These are phyloP conservation scores for Leishmania gerbilli DNA, from an alignment of 208 protist species.

Conservation along the genomic window DNA sequence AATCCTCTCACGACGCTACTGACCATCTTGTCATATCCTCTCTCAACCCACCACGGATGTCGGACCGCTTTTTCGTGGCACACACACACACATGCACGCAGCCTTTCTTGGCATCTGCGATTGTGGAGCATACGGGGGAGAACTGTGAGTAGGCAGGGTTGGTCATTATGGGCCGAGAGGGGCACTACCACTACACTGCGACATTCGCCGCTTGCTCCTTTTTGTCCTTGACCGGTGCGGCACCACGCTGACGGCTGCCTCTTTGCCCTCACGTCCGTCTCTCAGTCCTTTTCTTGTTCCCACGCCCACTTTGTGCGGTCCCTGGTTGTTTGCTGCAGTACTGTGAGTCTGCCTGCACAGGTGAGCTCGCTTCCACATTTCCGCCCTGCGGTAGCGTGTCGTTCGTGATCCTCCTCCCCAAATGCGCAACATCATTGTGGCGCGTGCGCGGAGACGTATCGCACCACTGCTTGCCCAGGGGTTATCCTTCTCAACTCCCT, in stretches of 20 bases:
- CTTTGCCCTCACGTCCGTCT: background rate
- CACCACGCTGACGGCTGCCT: background rate
- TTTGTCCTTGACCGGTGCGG: background rate
- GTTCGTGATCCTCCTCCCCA: background rate
- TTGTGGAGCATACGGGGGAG: background rate
- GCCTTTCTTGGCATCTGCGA: background rate
- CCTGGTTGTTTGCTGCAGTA: background rate
- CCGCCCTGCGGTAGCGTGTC: background rate
- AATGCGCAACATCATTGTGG: background rate
- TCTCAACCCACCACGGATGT: background rate
- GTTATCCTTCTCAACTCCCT: background rate
- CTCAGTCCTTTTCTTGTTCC: background rate
- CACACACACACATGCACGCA: background rate
- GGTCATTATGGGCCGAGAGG: conserved; percentile 1
- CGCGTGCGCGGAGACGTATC: background rate
- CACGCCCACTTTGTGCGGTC: background rate
- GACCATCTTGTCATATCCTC: background rate
- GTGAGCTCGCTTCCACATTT: background rate
- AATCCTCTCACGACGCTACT: background rate
- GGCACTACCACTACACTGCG: background rate
- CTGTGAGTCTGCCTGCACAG: background rate
- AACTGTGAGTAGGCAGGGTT: background rate
- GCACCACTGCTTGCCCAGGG: background rate
- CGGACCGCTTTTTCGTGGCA: background rate
- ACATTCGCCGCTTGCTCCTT: background rate